Conservation (phyloP, 768 basidiomycete genomes). For the Termitomyces titanicus region DNA sequence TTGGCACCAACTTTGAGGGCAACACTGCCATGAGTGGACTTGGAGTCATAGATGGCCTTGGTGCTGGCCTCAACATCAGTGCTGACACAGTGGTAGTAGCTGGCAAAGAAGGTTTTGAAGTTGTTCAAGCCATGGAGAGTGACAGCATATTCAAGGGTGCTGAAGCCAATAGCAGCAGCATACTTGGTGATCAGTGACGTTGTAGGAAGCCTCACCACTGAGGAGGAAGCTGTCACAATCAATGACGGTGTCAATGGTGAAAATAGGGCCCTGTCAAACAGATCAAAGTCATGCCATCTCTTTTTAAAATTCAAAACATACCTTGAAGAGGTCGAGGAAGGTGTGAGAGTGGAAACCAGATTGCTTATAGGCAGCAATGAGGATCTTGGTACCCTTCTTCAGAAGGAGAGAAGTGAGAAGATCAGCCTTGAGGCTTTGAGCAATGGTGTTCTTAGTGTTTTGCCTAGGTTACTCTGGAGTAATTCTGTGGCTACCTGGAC, state of each 20-base stretch:
- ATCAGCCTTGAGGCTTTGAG: conserved; percentile 97
- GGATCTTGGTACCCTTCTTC: conserved; percentile 81
- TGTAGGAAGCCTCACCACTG: conserved; percentile 95
- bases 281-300: background rate
- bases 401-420: conserved; percentile 79
- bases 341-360: conserved; percentile 92
- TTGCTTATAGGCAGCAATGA: conserved; percentile 92
- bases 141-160: conserved; percentile 93
- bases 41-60: conserved; percentile 95
- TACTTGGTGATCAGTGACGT: conserved; percentile 95
- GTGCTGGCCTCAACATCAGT: conserved; percentile 92
- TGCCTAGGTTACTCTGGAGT: too few species aligned
- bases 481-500: too few species aligned
- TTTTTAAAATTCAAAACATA: conserved; percentile 27
- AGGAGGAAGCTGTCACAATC: conserved; percentile 97
- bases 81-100: conserved; percentile 97
- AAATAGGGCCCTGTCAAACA: conserved; percentile 77
- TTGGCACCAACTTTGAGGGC: conserved; percentile 94
- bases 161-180: conserved; percentile 90
- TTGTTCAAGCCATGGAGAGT: conserved; percentile 94
- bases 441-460: conserved; percentile 61
- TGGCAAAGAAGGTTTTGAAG: conserved; percentile 88
- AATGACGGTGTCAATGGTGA: conserved; percentile 93
- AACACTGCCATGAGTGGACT: conserved; percentile 82
- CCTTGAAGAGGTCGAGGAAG: conserved; percentile 92